Evolutionary conservation across 371 early-diverging fungal species (phyloP), one percentile per base, ranked within the genome.

Genomic region (Saksenaea oblongispora): DNA sequence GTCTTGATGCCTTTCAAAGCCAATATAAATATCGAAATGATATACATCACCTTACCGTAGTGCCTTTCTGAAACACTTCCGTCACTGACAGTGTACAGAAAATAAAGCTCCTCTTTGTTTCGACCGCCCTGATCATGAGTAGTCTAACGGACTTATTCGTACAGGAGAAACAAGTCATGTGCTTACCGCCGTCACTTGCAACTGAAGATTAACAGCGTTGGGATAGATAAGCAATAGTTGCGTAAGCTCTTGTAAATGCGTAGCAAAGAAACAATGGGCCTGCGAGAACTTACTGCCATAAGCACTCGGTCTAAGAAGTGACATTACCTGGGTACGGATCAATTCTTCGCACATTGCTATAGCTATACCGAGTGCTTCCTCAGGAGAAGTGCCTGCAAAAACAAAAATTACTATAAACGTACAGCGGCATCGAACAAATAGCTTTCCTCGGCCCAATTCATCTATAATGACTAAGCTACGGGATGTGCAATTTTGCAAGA

Each of bases 391-490:
- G 9, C 87, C 90, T 88, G 57, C 51, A 41, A 5, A 54, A 18
- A 61, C 5, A 22, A 54, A 11, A n/a, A 61, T 35, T 7, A 31
- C 7, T 31, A 31, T 31, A 62, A 27, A 22, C 4, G 58, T 24
- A 22, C 18, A 22, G 0, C 13, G 17, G n/a, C n/a, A n/a, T n/a
- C 44, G 0, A 34, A 36, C 1, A 9, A 31, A 17, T 36, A 42
- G 11, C 34, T 35, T 84, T 83, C 99, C 98, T 79, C 98, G 75
- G 5, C 99, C 99, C 13, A 99, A 87, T 76, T 99, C 99, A 72
- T 99, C 99, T 53, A 99, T 88, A 28, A 99, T 76, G 1, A 97
- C 87, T 18, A 99, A 73, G 53, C 93, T 90, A 14, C 75, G 66
- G 34, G 81, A 70, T 0, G 89, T 87, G 2, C 89, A 81, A 62